A percentile compares a stretch with the other conserved stretches of the same genome.
These are phyloP conservation scores for Trametes sanguinea DNA, from an alignment of 768 basidiomycete species.

Conservation along the genomic window DNA sequence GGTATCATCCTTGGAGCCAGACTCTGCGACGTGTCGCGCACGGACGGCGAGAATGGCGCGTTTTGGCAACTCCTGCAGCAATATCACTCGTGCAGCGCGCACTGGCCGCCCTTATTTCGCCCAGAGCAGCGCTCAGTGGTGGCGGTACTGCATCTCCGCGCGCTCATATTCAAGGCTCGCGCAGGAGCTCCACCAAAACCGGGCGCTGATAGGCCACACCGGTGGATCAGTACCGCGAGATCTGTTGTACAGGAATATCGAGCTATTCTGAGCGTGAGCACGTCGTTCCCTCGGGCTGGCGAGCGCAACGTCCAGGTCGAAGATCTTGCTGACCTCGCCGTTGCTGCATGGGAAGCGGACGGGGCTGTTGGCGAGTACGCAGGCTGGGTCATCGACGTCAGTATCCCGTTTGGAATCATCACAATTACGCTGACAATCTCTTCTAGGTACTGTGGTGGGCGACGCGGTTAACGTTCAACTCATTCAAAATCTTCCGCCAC, in stretches of 20 bases:
- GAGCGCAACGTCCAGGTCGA: conserved; percentile 77
- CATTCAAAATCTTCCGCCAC: conserved; percentile 80
- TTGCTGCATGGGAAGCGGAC: conserved; percentile 79
- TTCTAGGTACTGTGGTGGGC: conserved; percentile 89
- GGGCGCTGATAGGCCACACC: conserved; percentile 38
- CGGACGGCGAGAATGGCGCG: conserved; percentile 39
- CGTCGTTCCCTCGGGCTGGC: conserved; percentile 80
- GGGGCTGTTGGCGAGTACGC: conserved; percentile 63
- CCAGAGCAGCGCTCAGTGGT: conserved; percentile 73
- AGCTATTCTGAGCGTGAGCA: conserved; percentile 64
- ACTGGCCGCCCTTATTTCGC: conserved; percentile 82
- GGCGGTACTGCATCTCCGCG: conserved; percentile 70
- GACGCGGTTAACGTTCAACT: conserved; percentile 92
- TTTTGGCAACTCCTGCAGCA: conserved; percentile 67
- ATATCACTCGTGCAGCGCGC: conserved; percentile 60
- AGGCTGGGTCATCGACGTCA: conserved; percentile 81
- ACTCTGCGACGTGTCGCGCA: conserved; percentile 38
- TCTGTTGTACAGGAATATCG: conserved; percentile 73
- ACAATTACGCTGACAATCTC: not conserved
- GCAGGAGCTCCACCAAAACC: conserved; percentile 23
- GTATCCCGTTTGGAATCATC: conserved; percentile 32
- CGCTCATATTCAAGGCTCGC: conserved; percentile 55
- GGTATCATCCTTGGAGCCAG: conserved; percentile 66
- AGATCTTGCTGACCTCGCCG: conserved; percentile 78
- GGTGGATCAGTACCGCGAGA: conserved; percentile 68